phyloP scores from a whole-genome alignment of 2,329 filamentous ascomycete genomes.

The Cordyceps tenuipes region DNA sequence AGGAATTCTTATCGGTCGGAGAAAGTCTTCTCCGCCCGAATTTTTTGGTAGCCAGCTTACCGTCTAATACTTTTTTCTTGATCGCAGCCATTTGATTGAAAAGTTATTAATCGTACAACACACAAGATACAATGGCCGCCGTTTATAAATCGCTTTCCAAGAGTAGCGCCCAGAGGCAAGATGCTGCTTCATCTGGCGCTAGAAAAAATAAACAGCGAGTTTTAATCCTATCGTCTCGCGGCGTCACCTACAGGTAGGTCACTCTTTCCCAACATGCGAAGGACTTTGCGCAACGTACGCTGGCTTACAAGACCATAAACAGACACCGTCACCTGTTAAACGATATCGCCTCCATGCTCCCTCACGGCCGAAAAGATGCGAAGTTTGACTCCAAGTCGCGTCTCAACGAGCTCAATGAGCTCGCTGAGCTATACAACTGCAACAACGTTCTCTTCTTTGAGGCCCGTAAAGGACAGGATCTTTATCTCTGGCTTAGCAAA shows the following conservation, averaged over 20 bases:
- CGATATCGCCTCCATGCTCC: slow-evolving; percentile 80
- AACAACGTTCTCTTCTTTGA: slow-evolving; percentile 95
- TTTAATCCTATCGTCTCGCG: slow-evolving; percentile 83
- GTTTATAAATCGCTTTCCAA: slow-evolving; percentile 71
- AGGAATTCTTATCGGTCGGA: slow-evolving; percentile 24
- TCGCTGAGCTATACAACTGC: slow-evolving; percentile 74
- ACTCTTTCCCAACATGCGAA: slow-evolving; percentile 15
- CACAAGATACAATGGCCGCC: slow-evolving; percentile 48
- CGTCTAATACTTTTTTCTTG: not conserved
- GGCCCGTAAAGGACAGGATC: slow-evolving; percentile 85
- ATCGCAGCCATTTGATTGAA: not conserved
- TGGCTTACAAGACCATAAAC: slow-evolving; percentile 11
- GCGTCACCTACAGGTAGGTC: slow-evolving; percentile 85
- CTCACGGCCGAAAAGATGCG: slow-evolving; percentile 86
- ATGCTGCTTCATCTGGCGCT: slow-evolving; percentile 39
- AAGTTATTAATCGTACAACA: not conserved
- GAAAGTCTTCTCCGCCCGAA: slow-evolving; percentile 22
- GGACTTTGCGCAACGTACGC: not conserved
- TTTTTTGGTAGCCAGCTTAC: slow-evolving; percentile 18
- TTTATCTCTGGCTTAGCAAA: slow-evolving; percentile 90
- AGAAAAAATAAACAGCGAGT: slow-evolving; percentile 68
- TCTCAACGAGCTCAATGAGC: slow-evolving; percentile 71
- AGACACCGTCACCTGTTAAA: slow-evolving; percentile 91
- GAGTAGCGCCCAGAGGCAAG: slow-evolving; percentile 39
- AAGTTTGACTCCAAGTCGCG: slow-evolving; percentile 97